Base-by-base conservation (phyloP, 176 grass and related monocot species). In the Avena atlantica region DNA sequence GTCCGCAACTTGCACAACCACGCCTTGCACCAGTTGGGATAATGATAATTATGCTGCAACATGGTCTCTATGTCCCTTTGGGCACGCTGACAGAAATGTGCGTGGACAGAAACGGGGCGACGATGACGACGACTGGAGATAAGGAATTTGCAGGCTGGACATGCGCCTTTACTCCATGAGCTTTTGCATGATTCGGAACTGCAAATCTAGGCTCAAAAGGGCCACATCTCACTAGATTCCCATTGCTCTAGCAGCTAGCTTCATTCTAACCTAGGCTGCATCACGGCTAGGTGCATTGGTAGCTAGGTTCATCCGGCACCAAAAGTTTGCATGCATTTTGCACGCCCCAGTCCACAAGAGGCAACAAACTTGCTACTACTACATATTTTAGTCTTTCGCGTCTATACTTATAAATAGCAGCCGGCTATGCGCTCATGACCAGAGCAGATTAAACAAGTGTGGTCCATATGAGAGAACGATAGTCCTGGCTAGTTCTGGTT, bases 391-490 rank as follows among this genome's bases (percentile, higher is more conserved):
- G 40, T 72, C 70, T 42, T 24, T 34, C 31, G 31, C 23, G 53
- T 79, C 21, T 49, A 37, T 25, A 83, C 88, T 85, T 93, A 95
- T 93, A 95, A 91, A 95, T 92, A 88, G 88, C 81, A 68, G 40
- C 13, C 36, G 3, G 15, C 57, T 92, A 81, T 77, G 60, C 85
- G 59, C 67, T 92, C 78, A 51, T 63, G 85, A 86, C 1, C 88
- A 92, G 2, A 70, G 58, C 19, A 37, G 86, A 85, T 5, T 82
- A 89, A 70, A 81, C 76, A 75, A 93, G 67, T 76, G 86, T 36
- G 24, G 50, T 77, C 58, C 76, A 88, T 37, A 2, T 2, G 40
- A 62, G 24, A 76, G 15, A 86, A 49, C 20, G 27, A 34, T 23
- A 64, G 60, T 76, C 11, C 3, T 83, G 25, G n/a, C 6, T 74